Evolutionary conservation across 2,329 filamentous ascomycete species (phyloP), one percentile per base, ranked within the genome.

Genomic region (Colletotrichum tropicicola): DNA sequence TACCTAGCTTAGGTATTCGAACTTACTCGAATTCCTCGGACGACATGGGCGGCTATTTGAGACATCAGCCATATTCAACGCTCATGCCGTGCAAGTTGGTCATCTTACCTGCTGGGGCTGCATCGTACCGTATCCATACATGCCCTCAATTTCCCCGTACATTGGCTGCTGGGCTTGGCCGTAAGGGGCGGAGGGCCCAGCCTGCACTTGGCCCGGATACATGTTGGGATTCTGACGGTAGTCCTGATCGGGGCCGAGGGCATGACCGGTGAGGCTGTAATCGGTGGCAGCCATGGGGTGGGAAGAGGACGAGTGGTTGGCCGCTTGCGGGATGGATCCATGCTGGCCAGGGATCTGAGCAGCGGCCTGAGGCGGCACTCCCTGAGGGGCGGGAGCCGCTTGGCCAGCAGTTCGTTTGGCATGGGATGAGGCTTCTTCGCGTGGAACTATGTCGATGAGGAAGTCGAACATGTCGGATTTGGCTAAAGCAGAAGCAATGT

Each of bases 391-490:
- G 32, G 78, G 70, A 25, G 73, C 77, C 35, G 84, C 77, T 67
- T 88, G 84, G 7, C 86, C 82, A 44, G 84, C 82, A 44, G 89
- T 85, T 69, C 94, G 86, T 82, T 97, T 98, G 41, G 94, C 88
- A 75, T 94, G 93, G 21, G 91, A 89, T 9, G 92, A 87, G 35
- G 95, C 94, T 78, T 99, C 96, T 78, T 99, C 96, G 55, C 96
- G 91, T 4, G 96, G 96, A 6, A 99, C 96, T 67, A 99, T 99
- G 75, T 99, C 96, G 76, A 99, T 99, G 65, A 99, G 85, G 80
- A 99, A 99, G 81, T 99, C 96, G 78, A 99, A 99, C 96, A 99
- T 99, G 82, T 99, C 96, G 21, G 94, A 98, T 81, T 99, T 99
- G 65, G 93, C 92, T 23, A 99, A 85, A 13, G 96, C 96, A 10